phyloP scores from a whole-genome alignment of 371 early-diverging fungal species.

The Mucor piriformis region DNA sequence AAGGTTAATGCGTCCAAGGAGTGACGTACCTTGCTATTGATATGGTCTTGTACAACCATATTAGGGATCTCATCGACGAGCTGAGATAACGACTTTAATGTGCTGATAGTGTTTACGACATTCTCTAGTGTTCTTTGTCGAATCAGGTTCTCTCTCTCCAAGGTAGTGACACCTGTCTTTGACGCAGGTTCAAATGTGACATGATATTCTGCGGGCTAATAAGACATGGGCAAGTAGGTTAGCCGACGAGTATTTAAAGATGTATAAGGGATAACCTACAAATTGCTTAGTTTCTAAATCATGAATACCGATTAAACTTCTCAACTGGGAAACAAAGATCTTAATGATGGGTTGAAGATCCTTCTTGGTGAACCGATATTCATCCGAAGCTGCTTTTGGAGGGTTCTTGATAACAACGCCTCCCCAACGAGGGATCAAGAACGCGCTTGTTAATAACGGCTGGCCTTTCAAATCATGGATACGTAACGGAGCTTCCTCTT shows the following conservation, averaged over 20 bases:
- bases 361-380: conserved; percentile 37
- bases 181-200: conserved; percentile 23
- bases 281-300: conserved; percentile 29
- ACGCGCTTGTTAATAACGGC: conserved; percentile 68
- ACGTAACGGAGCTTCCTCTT: conserved; percentile 67
- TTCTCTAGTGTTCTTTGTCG: conserved; percentile 71
- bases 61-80: conserved; percentile 82
- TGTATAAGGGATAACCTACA: no score
- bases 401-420: conserved; percentile 81
- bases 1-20: conserved; percentile 38
- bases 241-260: no score
- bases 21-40: conserved; percentile 51
- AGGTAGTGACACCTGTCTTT: conserved; percentile 44
- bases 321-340: conserved; percentile 78
- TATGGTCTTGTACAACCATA: conserved; percentile 91
- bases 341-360: conserved; percentile 76
- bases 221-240: neutral
- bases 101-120: conserved; percentile 69
- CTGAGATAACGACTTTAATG: conserved; percentile 77
- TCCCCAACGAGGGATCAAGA: conserved; percentile 93
- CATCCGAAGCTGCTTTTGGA: conserved; percentile 17
- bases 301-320: conserved; percentile 79
- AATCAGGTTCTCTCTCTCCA: conserved; percentile 78
- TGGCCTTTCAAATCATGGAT: conserved; percentile 59
- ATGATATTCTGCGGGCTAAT: conserved; percentile 9